Base-by-base conservation (phyloP, 2,329 filamentous ascomycete species). In the Tolypocladium nubicola region DNA sequence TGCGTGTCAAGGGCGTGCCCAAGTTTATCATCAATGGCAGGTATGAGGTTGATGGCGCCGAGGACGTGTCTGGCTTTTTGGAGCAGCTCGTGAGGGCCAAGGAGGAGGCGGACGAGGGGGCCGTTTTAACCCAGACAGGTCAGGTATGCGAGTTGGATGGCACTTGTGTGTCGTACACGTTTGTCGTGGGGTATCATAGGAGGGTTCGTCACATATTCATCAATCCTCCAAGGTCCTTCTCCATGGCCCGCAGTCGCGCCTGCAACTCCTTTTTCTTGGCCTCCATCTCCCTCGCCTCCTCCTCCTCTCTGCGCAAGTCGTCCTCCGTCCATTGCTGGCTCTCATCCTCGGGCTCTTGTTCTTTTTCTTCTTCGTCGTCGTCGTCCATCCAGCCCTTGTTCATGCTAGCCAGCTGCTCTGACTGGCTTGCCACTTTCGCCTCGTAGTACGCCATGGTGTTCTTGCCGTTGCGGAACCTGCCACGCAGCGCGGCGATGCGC, bases 401-500 rank as follows among this genome's bases (percentile, higher is more conserved):
- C 79, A 93, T 85, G 58, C 79, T 80, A 58, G 87, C 85, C 60
- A 97, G 70, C 65, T 90, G 83, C 58, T 83, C 81, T 13, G 84
- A 79, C 73, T 96, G 93, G 66, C 88, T 85, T 9, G 84, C 82
- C 1, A 97, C 89, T 56, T 86, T 85, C 14, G 80, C 79, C 73
- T 97, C 92, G 65, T 96, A 91, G 64, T 90, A 88, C 13, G 81
- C 82, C 65, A 94, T 78, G 26, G 91, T 96, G 53, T 84, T 84
- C 38, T 79, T 79, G 59, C 94, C 81, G 65, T 89, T 80, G 43
- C 82, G 79, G 70, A 93, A 83, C 65, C 89, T 85, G 56, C 82
- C 80, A 59, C 91, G 80, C 66, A 96, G 78, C 45, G 79, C 78
- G 0, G 84, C 77, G 62, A 97, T 95, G 60, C 86, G 82, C 66